A percentile compares a stretch with the other conserved stretches of the same genome.
These are phyloP conservation scores for Oryza australiensis DNA, from an alignment of 176 grass and related monocot genomes.

Conservation along the genomic window DNA sequence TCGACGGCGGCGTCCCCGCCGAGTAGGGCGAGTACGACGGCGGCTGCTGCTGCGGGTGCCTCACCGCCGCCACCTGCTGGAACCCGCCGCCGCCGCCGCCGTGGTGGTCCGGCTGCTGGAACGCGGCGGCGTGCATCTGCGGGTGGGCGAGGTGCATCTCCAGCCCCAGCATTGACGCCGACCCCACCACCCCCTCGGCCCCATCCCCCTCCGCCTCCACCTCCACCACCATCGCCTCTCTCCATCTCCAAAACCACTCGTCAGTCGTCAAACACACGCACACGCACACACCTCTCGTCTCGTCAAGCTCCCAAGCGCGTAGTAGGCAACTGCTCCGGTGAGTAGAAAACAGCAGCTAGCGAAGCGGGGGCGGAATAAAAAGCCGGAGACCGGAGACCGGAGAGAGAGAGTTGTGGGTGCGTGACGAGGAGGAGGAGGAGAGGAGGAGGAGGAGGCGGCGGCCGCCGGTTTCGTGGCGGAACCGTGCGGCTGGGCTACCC, in stretches of 20 bases:
- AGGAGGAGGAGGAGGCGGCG: background rate
- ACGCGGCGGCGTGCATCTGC: background rate
- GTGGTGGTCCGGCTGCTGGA: slow-evolving; percentile 22
- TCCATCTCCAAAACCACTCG: slow-evolving; percentile 38
- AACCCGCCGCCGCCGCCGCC: slow-evolving; percentile 16
- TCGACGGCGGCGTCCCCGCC: slow-evolving; percentile 16
- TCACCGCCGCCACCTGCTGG: slow-evolving; percentile 18
- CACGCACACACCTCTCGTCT: too few relatives aligned
- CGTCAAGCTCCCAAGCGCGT: background rate
- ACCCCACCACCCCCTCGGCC: slow-evolving; percentile 8
- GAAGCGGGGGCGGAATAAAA: background rate
- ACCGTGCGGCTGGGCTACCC: background rate
- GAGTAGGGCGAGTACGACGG: slow-evolving; percentile 32
- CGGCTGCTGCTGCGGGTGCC: slow-evolving; percentile 10
- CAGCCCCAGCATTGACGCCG: slow-evolving; percentile 41
- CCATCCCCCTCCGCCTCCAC: background rate
- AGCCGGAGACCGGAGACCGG: background rate
- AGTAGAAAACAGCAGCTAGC: slow-evolving; percentile 9
- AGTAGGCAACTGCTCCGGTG: background rate
- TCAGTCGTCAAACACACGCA: too few relatives aligned
- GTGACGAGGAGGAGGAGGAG: background rate
- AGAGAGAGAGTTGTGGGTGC: background rate
- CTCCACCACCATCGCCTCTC: slow-evolving; percentile 42
- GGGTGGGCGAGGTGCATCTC: slow-evolving; percentile 35
- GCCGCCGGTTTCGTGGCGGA: slow-evolving; percentile 40